phyloP scores from a whole-genome alignment of 345 rosid genomes.

The Brassica juncea region DNA sequence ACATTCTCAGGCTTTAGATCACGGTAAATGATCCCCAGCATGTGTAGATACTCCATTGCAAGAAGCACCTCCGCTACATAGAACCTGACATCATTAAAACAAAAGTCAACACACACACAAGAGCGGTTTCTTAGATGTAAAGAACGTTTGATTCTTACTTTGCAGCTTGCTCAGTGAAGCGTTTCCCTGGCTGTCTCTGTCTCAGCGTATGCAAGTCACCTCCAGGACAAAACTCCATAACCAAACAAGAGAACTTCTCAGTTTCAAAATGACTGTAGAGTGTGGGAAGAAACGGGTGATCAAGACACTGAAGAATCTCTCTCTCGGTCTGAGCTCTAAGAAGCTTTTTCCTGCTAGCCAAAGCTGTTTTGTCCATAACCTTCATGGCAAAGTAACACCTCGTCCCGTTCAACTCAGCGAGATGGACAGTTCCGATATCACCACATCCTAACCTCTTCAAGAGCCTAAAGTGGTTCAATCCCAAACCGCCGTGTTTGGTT shows the following conservation, averaged over 20 bases:
- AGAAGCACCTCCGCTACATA: slow-evolving; percentile 83
- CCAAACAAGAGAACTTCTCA: slow-evolving; percentile 80
- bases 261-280: slow-evolving; percentile 81
- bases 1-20: slow-evolving; percentile 90
- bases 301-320: slow-evolving; percentile 73
- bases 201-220: slow-evolving; percentile 83
- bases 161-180: slow-evolving; percentile 77
- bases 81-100: slow-evolving; percentile 52
- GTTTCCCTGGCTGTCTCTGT: slow-evolving; percentile 82
- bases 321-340: slow-evolving; percentile 82
- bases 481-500: slow-evolving; percentile 60
- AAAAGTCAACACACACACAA: background rate
- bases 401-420: slow-evolving; percentile 67
- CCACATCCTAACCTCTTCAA: slow-evolving; percentile 80
- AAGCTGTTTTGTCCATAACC: slow-evolving; percentile 73
- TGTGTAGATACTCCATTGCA: slow-evolving; percentile 82
- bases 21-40: slow-evolving; percentile 85
- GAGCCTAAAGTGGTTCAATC: slow-evolving; percentile 76
- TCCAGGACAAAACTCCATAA: slow-evolving; percentile 91
- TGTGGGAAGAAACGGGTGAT: slow-evolving; percentile 84
- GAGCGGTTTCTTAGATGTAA: background rate
- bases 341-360: slow-evolving; percentile 78
- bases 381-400: slow-evolving; percentile 79
- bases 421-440: slow-evolving; percentile 80
- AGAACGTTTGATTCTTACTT: slow-evolving; percentile 49